Percentiles rank a stretch among this genome's conserved stretches.
These are phyloP conservation scores for Gamsiella multidivaricata DNA, from an alignment of 192 early-diverging fungal genomes.

Conservation along the genomic window DNA sequence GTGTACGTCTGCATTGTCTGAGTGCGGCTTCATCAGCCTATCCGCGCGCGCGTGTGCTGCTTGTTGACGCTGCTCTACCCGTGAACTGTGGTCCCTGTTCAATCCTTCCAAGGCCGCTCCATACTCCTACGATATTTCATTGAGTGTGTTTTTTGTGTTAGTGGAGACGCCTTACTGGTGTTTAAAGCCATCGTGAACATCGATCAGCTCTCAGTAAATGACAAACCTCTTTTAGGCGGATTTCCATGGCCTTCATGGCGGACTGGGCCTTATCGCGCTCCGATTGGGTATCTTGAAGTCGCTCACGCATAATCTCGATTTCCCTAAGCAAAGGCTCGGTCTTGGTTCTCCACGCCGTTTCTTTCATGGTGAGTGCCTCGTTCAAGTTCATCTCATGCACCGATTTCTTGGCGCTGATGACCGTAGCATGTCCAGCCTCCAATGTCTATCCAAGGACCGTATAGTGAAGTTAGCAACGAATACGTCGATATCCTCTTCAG, in stretches of 20 bases:
- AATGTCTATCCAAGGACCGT: slow-evolving; percentile 12
- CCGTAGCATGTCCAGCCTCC: slow-evolving; percentile 11
- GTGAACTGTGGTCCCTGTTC: not conserved
- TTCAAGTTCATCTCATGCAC: slow-evolving; percentile 6
- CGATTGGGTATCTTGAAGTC: not conserved
- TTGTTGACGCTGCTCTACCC: not conserved
- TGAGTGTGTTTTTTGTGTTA: too few species aligned
- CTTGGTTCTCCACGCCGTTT: slow-evolving; percentile 1
- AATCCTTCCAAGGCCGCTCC: not conserved
- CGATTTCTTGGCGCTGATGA: slow-evolving; percentile 1
- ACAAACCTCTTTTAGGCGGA: slow-evolving; percentile 11
- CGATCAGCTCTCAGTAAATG: not conserved
- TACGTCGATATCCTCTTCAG: too few species aligned
- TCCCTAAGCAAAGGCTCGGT: not conserved
- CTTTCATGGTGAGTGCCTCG: slow-evolving; percentile 7
- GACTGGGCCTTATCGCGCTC: slow-evolving; percentile 12
- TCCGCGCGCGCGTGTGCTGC: not conserved
- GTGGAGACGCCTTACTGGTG: too few species aligned
- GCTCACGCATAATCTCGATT: not conserved
- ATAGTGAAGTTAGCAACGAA: too few species aligned
- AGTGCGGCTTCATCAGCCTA: slow-evolving; percentile 8
- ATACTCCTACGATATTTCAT: slow-evolving; percentile 6
- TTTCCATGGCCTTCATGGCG: not conserved
- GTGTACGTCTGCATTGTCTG: slow-evolving; percentile 19
- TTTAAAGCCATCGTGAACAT: too few species aligned